Evolutionary conservation across 2,329 filamentous ascomycete genomes (phyloP).

Genomic region (Cryphonectria radicalis): DNA sequence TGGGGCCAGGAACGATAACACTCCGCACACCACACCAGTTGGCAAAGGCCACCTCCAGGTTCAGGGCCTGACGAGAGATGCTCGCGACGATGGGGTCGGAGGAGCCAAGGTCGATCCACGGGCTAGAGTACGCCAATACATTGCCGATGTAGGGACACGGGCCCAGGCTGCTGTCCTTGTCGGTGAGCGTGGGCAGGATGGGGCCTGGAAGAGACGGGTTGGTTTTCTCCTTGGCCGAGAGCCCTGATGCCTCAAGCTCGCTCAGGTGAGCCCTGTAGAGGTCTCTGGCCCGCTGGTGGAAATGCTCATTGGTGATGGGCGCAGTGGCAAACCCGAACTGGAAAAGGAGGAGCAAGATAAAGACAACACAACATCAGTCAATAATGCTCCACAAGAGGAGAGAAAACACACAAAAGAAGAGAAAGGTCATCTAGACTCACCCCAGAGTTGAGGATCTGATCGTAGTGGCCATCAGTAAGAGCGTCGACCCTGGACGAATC

Average conservation of each 20-base stretch:
- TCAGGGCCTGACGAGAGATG: conserved; percentile 86
- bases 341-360: neutral
- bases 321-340: conserved; percentile 81
- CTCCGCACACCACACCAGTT: conserved; percentile 91
- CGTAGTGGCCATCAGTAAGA: conserved; percentile 67
- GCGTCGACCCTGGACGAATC: conserved; percentile 65
- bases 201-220: conserved; percentile 58
- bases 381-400: conserved; percentile 17
- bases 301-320: conserved; percentile 75
- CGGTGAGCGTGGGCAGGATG: conserved; percentile 70
- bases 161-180: conserved; percentile 76
- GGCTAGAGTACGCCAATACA: conserved; percentile 78
- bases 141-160: conserved; percentile 72
- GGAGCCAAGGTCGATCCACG: conserved; percentile 91
- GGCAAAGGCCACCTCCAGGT: conserved; percentile 90
- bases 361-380: neutral
- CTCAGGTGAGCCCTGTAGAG: conserved; percentile 63
- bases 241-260: conserved; percentile 40
- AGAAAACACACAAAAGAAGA: neutral
- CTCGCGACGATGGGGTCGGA: conserved; percentile 80
- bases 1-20: conserved; percentile 80
- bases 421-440: conserved; percentile 51
- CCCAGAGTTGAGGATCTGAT: conserved; percentile 69
- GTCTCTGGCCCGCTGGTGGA: conserved; percentile 69
- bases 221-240: conserved; percentile 43